These are phyloP conservation scores for Cladosporium halotolerans DNA, from an alignment of 2,329 filamentous ascomycete species.

Conservation along the genomic window DNA sequence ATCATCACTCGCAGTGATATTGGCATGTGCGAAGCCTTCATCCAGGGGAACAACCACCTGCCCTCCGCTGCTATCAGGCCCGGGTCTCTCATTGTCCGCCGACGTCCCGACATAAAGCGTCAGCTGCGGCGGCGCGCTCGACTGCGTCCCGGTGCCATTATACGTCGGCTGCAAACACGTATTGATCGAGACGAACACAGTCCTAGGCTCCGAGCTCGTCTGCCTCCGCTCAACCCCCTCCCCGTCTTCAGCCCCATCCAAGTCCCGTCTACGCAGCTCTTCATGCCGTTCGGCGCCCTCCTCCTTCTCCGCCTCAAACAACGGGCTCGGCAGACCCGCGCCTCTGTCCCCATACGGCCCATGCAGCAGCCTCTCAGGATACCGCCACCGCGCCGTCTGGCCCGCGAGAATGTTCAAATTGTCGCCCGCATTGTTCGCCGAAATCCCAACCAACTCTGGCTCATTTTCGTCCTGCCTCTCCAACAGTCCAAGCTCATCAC, in stretches of 20 bases:
- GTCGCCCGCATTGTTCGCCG: slow-evolving; percentile 58
- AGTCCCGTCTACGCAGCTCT: slow-evolving; percentile 23
- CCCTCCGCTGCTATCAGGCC: slow-evolving; percentile 47
- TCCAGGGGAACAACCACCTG: slow-evolving; percentile 49
- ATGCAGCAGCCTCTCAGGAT: slow-evolving; percentile 52
- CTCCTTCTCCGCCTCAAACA: slow-evolving; percentile 10
- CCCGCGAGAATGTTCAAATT: slow-evolving; percentile 58
- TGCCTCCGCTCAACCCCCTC: slow-evolving; percentile 17
- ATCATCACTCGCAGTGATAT: slow-evolving; percentile 52
- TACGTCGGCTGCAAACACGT: slow-evolving; percentile 71
- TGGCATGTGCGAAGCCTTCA: slow-evolving; percentile 64
- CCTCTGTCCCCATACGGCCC: slow-evolving; percentile 32
- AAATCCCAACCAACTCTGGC: slow-evolving; percentile 15
- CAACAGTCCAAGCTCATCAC: slow-evolving; percentile 20
- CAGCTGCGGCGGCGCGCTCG: slow-evolving; percentile 56
- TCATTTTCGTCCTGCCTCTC: slow-evolving; percentile 35
- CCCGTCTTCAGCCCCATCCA: slow-evolving; percentile 5
- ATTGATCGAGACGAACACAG: slow-evolving; percentile 76
- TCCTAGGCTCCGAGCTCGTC: slow-evolving; percentile 29
- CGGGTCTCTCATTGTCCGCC: slow-evolving; percentile 56
- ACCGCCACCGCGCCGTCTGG: slow-evolving; percentile 57
- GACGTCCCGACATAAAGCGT: slow-evolving; percentile 60
- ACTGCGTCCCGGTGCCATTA: slow-evolving; percentile 43
- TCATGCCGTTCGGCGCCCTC: slow-evolving; percentile 12
- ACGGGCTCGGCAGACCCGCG: slow-evolving; percentile 25